Conservation (phyloP, 2,329 filamentous ascomycete species). For the Trichoderma harzianum region DNA sequence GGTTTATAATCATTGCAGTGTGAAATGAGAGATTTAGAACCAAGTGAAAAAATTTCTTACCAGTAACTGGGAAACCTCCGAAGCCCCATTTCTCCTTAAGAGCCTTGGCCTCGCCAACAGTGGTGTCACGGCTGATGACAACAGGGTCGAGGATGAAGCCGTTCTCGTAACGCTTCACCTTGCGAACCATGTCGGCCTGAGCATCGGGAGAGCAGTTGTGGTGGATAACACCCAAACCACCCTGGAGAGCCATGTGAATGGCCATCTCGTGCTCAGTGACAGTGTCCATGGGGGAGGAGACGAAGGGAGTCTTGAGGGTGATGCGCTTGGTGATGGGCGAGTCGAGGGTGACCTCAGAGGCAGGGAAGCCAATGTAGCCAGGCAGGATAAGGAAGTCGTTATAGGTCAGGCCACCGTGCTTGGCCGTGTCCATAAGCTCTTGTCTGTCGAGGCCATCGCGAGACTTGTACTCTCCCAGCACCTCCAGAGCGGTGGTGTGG, state of each 20-base stretch:
- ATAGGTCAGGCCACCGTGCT: slow-evolving; percentile 92
- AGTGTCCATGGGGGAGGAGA: slow-evolving; percentile 99
- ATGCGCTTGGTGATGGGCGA: slow-evolving; percentile 94
- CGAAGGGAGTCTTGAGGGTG: slow-evolving; percentile 90
- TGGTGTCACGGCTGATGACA: slow-evolving; percentile 82
- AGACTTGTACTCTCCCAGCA: slow-evolving; percentile 75
- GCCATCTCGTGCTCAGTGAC: slow-evolving; percentile 99
- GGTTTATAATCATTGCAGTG: slow-evolving; percentile 71
- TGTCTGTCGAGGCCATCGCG: slow-evolving; percentile 84
- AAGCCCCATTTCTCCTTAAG: slow-evolving; percentile 99
- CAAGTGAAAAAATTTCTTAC: slow-evolving; percentile 55
- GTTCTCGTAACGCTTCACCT: slow-evolving; percentile 99
- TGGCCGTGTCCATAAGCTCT: slow-evolving; percentile 84
- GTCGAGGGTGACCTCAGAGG: slow-evolving; percentile 82
- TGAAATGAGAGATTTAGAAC: background rate
- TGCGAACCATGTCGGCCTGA: slow-evolving; percentile 97
- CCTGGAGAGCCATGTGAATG: slow-evolving; percentile 90
- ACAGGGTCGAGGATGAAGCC: slow-evolving; percentile 97
- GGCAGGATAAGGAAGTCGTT: slow-evolving; percentile 97
- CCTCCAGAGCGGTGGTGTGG: slow-evolving; percentile 70
- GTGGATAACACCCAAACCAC: slow-evolving; percentile 91
- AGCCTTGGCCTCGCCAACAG: slow-evolving; percentile 84
- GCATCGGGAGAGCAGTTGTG: slow-evolving; percentile 98
- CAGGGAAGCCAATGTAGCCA: slow-evolving; percentile 97
- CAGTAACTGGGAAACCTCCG: slow-evolving; percentile 96